Percentiles rank a stretch among this genome's conserved stretches.
Conservation (phyloP, 2,329 filamentous ascomycete species). For the Coleophoma crateriformis region DNA sequence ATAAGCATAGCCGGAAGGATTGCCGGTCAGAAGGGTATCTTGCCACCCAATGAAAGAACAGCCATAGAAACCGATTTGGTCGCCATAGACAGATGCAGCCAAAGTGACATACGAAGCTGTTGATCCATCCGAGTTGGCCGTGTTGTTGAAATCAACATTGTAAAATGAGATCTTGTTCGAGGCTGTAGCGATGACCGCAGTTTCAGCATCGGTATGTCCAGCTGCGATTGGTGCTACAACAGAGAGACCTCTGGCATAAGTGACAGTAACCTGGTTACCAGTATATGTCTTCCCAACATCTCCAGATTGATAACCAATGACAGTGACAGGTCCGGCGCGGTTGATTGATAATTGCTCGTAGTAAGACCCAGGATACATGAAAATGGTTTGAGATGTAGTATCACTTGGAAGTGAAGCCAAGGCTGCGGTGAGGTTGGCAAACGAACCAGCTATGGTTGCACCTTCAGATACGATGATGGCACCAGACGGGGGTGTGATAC, state of each 20-base stretch:
- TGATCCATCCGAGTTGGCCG: slow-evolving; percentile 28
- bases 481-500: slow-evolving; percentile 31
- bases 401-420: slow-evolving; percentile 9
- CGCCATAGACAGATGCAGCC: slow-evolving; percentile 39
- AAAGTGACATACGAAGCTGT: slow-evolving; percentile 45
- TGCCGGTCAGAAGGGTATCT: slow-evolving; percentile 42
- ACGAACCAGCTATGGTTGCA: slow-evolving; percentile 11
- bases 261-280: slow-evolving; percentile 29
- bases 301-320: slow-evolving; percentile 32
- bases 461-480: slow-evolving; percentile 35
- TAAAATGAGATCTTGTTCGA: slow-evolving; percentile 32
- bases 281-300: slow-evolving; percentile 7
- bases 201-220: slow-evolving; percentile 20
- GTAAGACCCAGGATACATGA: slow-evolving; percentile 49
- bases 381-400: slow-evolving; percentile 36
- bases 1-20: slow-evolving; percentile 38
- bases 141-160: slow-evolving; percentile 49
- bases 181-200: slow-evolving; percentile 15
- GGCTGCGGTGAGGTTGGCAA: slow-evolving; percentile 8
- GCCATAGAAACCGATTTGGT: slow-evolving; percentile 47
- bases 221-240: slow-evolving; percentile 18
- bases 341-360: slow-evolving; percentile 41
- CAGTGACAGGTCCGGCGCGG: slow-evolving; percentile 6
- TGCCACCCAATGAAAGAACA: slow-evolving; percentile 46
- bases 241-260: slow-evolving; percentile 16